Conservation (phyloP, 1,284 basidiomycete genomes). For the Malassezia furfur region DNA sequence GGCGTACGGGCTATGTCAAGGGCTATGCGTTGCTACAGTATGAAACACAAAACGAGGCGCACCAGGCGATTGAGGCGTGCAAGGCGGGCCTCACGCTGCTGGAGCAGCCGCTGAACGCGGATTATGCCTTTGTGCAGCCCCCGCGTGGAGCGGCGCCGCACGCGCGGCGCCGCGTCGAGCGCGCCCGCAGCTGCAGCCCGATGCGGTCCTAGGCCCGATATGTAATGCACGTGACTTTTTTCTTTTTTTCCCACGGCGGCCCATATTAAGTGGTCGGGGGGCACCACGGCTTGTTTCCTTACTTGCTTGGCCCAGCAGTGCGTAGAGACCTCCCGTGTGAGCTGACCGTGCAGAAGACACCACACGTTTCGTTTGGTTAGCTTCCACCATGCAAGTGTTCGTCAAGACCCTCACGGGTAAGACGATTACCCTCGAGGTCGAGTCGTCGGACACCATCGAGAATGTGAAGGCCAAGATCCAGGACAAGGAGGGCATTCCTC, state of each 20-base stretch:
- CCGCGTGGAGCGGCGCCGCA: slow-evolving; percentile 53
- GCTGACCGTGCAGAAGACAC: slow-evolving; percentile 23
- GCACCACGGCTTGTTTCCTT: background rate
- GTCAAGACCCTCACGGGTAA: slow-evolving; percentile 49
- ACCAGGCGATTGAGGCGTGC: slow-evolving; percentile 74
- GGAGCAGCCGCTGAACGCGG: slow-evolving; percentile 79
- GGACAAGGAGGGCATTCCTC: slow-evolving; percentile 65
- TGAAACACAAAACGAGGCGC: slow-evolving; percentile 81
- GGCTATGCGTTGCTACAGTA: slow-evolving; percentile 68
- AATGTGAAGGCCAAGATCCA: slow-evolving; percentile 52
- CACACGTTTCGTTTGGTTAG: slow-evolving; percentile 39
- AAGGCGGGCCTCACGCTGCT: slow-evolving; percentile 72
- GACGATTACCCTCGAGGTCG: slow-evolving; percentile 50
- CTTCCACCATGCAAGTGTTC: slow-evolving; percentile 41
- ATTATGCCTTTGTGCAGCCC: slow-evolving; percentile 88
- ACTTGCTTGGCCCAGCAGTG: slow-evolving; percentile 13
- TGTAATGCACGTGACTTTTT: slow-evolving; percentile 10
- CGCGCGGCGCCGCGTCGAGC: slow-evolving; percentile 2
- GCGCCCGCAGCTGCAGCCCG: slow-evolving; percentile 16
- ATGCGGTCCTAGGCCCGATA: slow-evolving; percentile 10
- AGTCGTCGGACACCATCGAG: slow-evolving; percentile 49
- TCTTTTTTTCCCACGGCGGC: slow-evolving; percentile 12
- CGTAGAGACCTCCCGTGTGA: background rate
- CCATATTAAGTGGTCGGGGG: too few species aligned
- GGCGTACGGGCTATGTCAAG: slow-evolving; percentile 97